Percentiles rank a stretch among this genome's conserved stretches.
Conservation (phyloP, 2,329 filamentous ascomycete species). For the Colletotrichum trifolii region DNA sequence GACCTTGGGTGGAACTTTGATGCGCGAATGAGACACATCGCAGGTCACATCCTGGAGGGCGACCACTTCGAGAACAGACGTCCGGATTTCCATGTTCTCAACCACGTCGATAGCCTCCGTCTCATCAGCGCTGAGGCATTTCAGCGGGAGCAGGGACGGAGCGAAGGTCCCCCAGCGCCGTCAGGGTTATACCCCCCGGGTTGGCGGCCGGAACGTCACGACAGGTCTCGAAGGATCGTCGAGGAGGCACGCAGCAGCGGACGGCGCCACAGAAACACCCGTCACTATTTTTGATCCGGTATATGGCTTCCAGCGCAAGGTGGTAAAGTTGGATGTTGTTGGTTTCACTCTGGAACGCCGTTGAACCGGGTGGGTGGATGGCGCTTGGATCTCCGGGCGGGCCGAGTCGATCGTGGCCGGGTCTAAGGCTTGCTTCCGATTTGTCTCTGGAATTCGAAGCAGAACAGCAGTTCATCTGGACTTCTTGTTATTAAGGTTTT, state of each 20-base stretch:
- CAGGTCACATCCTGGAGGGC: constrained; percentile 52
- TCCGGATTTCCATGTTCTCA: constrained; percentile 30
- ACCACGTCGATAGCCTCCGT: constrained; percentile 15
- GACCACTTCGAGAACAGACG: constrained; percentile 20
- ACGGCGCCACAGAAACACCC: neutral
- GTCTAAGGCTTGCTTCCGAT: constrained; percentile 19
- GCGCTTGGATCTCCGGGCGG: constrained; percentile 29
- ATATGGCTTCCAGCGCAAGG: neutral
- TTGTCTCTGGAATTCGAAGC: constrained; percentile 3
- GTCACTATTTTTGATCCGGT: neutral
- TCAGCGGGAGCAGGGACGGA: constrained; percentile 3
- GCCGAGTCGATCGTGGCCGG: constrained; percentile 29
- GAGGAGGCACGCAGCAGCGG: neutral
- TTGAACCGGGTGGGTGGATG: constrained; percentile 17
- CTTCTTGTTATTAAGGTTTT: constrained; percentile 14
- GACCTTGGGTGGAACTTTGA: constrained; percentile 44
- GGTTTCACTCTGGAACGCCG: neutral
- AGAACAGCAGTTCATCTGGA: constrained; percentile 22
- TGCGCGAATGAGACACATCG: constrained; percentile 62
- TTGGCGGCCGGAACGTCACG: constrained; percentile 9
- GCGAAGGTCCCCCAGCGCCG: constrained; percentile 14
- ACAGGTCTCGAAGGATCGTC: neutral
- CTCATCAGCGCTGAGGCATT: constrained; percentile 13
- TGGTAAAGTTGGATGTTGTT: neutral
- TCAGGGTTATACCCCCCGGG: neutral